Evolutionary conservation across 352 stramenopile species (phyloP), one percentile per base, ranked within the genome.

Genomic region (Phytophthora brassicae): DNA sequence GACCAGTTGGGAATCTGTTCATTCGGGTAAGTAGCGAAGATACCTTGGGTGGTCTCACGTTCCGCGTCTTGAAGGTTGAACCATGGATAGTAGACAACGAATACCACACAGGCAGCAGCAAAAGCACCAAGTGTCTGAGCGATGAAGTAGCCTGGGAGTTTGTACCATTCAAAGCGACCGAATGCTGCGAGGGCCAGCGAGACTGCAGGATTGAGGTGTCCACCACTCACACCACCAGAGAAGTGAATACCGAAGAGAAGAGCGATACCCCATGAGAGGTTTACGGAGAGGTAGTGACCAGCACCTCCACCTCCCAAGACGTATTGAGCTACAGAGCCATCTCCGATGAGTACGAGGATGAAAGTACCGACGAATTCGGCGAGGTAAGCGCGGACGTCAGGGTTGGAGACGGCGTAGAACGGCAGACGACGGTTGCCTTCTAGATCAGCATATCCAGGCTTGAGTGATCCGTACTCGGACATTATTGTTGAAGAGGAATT

Each of bases 131-230:
- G 3, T 0, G 67, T 66, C 55, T 89, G 79, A 1, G 75, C 64
- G 7, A 82, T 6, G 22, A 81, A 70, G 63, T 86, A 89, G 14
- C 67, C 67, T 0, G 73, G 74, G 1, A 83, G 60, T 44, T 84
- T 84, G 64, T 56, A 56, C 77, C 75, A 86, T 50, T 77, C 60
- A 29, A 90, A 69, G 13, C 69, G 67, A 6, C 66, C 53, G 33
- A 77, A 86, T 4, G 59, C 44, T 8, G 76, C 77, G 14, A 84
- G 68, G 7, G 78, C 77, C 23, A 84, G 31, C 0, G 78, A 76
- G 9, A 90, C 74, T 2, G 78, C 74, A 0, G 78, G 78, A 52
- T 90, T 90, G n/a, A 90, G 51, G 64, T 90, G 81, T 1, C 72
- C 78, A 42, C 78, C 76, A 33, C 71, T 86, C 26, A 86, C 68